Base-by-base conservation (phyloP, 495 filamentous ascomycete genomes). In the Aspergillus hancockii region DNA sequence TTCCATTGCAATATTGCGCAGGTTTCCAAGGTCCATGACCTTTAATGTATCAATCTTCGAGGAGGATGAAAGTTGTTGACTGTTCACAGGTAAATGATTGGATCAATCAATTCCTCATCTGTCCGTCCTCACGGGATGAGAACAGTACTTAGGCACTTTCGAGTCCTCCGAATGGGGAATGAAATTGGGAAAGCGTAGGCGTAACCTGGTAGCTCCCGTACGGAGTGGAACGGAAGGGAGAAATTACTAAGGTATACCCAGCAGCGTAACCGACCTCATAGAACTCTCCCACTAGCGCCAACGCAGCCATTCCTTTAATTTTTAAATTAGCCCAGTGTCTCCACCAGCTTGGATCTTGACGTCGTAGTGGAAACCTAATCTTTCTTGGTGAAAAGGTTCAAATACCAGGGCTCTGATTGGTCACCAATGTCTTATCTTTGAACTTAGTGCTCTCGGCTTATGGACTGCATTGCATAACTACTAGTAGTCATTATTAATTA, bases 351-450 rank as follows among this genome's bases (percentile, higher is more conserved):
- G 67, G 64, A 70, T 73, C 71, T 71, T 76, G 34, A 16, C 16
- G 75, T 76, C 75, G 73, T 78, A 73, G 74, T 55, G 60, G 49
- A 68, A 73, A 74, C 64, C 69, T 77, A 75, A 76, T 76, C 71
- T 71, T n/a, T 60, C 63, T 67, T 62, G 63, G 60, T 50, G 47
- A 50, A 65, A 60, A 65, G 60, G 64, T 75, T 70, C 69, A 57
- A 73, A 78, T 70, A 53, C 61, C 63, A 38, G 3, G 5, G 0
- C 30, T 25, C 58, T 78, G 66, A 78, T 78, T 78, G 75, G 73
- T 28, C 19, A 41, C 10, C 12, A 12, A 2, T 38, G 32, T 59
- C 75, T 78, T 78, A 78, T 78, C 75, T 73, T 47, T 49, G 6
- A n/a, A 43, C 53, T 52, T 57, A 49, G 57, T 56, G 52, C 25